These are phyloP conservation scores for Kregervanrija pseudodelftensis DNA, from an alignment of 805 yeast species.

Conservation along the genomic window DNA sequence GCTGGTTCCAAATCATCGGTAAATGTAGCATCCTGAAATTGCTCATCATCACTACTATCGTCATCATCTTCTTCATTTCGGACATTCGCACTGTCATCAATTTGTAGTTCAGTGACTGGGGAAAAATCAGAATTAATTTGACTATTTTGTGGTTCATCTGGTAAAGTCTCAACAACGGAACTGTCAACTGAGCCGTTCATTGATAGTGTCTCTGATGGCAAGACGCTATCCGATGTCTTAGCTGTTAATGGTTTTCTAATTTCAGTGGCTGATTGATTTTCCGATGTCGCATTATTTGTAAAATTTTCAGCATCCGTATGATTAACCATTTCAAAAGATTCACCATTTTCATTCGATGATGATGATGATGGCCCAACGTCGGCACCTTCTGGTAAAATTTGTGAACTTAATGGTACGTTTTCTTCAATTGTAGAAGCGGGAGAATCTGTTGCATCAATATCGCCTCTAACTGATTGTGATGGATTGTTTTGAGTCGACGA, in stretches of 20 bases:
- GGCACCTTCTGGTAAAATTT: conserved; percentile 24
- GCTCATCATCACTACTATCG: conserved; percentile 10
- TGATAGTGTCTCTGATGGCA: neutral
- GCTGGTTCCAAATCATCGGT: conserved; percentile 9
- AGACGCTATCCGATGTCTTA: neutral
- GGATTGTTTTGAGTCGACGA: conserved; percentile 92
- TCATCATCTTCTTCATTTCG: neutral
- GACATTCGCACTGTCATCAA: conserved; percentile 1
- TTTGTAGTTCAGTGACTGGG: neutral
- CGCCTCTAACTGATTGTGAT: conserved; percentile 84
- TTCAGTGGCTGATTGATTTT: neutral
- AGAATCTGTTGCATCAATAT: conserved; percentile 38
- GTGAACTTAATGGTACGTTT: conserved; percentile 24
- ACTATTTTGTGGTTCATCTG: neutral
- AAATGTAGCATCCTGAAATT: conserved; percentile 11
- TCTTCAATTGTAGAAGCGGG: conserved; percentile 28
- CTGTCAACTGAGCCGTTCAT: neutral
- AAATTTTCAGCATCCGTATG: conserved; percentile 33
- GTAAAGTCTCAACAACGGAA: neutral
- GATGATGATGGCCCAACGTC: conserved; percentile 2
- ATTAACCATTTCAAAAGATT: conserved; percentile 47
- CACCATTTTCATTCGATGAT: conserved; percentile 27
- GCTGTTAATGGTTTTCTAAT: neutral
- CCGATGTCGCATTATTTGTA: neutral
- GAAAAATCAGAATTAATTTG: neutral